phyloP scores from a whole-genome alignment of 768 basidiomycete genomes.

The Mycena rebaudengoi region DNA sequence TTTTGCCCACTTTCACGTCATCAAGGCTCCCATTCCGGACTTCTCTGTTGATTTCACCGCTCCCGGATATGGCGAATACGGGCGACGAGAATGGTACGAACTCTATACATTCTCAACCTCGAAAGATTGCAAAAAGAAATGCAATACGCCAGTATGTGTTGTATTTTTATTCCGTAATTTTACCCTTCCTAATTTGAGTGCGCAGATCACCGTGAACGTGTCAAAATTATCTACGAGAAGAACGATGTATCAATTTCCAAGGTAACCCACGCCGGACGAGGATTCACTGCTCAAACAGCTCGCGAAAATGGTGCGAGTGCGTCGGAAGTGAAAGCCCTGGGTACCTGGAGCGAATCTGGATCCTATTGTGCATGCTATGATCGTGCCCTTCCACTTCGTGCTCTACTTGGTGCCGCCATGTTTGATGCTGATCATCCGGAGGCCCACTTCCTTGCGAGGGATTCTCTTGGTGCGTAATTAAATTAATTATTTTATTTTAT shows the following conservation, averaged over 20 bases:
- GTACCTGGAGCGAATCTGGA: conserved; percentile 39
- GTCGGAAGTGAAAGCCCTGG: conserved; percentile 38
- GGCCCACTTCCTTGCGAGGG: conserved; percentile 34
- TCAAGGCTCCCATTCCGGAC: no score
- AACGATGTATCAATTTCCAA: conserved; percentile 37
- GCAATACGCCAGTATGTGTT: not conserved
- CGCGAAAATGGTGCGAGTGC: conserved; percentile 35
- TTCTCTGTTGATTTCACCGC: conserved; percentile 37
- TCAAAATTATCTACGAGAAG: conserved; percentile 33
- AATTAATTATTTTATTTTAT: not conserved
- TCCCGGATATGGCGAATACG: conserved; percentile 7
- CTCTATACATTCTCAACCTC: not conserved
- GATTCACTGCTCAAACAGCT: conserved; percentile 37
- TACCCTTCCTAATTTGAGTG: not conserved
- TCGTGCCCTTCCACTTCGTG: conserved; percentile 35
- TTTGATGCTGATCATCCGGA: conserved; percentile 39
- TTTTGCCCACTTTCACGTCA: no score
- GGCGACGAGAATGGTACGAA: not conserved
- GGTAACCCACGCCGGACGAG: conserved; percentile 39
- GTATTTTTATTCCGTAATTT: not conserved
- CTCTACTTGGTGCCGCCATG: conserved; percentile 41
- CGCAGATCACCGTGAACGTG: conserved; percentile 36
- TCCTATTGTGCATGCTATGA: conserved; percentile 40
- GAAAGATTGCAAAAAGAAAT: conserved; percentile 2
- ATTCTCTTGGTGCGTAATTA: conserved; percentile 34